Evolutionary conservation across 208 protist species (phyloP).

Genomic region (Jaenimonas drosophilae): DNA sequence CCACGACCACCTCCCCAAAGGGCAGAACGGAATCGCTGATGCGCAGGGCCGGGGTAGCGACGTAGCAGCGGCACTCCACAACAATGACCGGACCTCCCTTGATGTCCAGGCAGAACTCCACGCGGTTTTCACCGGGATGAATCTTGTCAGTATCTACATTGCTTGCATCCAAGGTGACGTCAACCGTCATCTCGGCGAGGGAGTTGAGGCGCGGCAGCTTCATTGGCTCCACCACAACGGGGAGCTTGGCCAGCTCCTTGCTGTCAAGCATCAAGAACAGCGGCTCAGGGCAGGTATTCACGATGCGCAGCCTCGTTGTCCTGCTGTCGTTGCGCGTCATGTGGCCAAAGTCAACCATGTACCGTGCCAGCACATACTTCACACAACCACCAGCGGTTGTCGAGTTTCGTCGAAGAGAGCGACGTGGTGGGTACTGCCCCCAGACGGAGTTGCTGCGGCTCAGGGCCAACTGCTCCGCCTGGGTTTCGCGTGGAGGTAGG

Average conservation of each 20-base stretch:
- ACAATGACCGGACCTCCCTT: conserved; percentile 75
- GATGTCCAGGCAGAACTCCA: conserved; percentile 79
- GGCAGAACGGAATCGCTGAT: conserved; percentile 53
- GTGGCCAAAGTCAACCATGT: conserved; percentile 92
- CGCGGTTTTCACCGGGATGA: conserved; percentile 43
- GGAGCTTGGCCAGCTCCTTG: conserved; percentile 41
- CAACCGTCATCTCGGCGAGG: conserved; percentile 30
- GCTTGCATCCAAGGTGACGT: conserved; percentile 36
- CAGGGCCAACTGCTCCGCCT: neutral
- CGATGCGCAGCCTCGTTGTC: conserved; percentile 60
- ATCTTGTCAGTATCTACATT: conserved; percentile 7
- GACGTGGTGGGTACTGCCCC: conserved; percentile 9
- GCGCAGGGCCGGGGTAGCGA: conserved; percentile 83
- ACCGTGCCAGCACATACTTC: conserved; percentile 75
- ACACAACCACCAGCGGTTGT: conserved; percentile 17
- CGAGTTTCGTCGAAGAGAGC: conserved; percentile 37
- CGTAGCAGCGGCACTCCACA: conserved; percentile 81
- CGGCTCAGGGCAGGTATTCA: conserved; percentile 71
- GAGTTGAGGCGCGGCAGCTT: conserved; percentile 62
- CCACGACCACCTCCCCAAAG: conserved; percentile 86
- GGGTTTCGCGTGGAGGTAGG: no score
- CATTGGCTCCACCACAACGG: conserved; percentile 62
- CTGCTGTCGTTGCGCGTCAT: conserved; percentile 82
- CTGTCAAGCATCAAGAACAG: conserved; percentile 75
- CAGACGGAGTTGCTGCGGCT: neutral